Conservation (phyloP, 495 filamentous ascomycete species). For the Penicillium roqueforti region DNA sequence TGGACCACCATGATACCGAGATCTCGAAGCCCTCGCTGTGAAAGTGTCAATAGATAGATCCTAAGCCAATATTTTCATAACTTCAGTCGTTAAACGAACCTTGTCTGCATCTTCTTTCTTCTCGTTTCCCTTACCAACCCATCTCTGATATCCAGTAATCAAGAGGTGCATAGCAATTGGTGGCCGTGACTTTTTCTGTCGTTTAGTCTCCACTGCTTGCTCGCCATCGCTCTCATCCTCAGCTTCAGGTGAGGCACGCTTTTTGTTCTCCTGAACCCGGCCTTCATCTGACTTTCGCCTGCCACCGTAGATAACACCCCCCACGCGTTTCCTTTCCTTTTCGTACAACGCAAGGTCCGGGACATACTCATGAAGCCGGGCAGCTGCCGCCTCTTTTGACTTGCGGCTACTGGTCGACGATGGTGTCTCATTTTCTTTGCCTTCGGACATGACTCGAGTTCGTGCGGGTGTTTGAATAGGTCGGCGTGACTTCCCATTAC, state of each 20-base stretch:
- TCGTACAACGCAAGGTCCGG: slow-evolving; percentile 85
- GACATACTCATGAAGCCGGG: slow-evolving; percentile 68
- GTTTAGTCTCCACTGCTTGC: slow-evolving; percentile 52
- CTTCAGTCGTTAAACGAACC: slow-evolving; percentile 47
- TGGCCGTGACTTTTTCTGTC: slow-evolving; percentile 55
- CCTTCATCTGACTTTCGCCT: slow-evolving; percentile 51
- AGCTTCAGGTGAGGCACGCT: slow-evolving; percentile 37
- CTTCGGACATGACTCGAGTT: slow-evolving; percentile 41
- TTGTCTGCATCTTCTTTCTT: slow-evolving; percentile 73
- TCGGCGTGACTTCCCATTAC: slow-evolving; percentile 28
- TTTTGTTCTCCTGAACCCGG: slow-evolving; percentile 36
- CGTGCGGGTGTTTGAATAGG: slow-evolving; percentile 46
- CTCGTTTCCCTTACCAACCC: slow-evolving; percentile 60
- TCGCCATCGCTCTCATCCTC: slow-evolving; percentile 53
- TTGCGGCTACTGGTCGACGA: slow-evolving; percentile 73
- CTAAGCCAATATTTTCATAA: not conserved
- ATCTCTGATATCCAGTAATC: slow-evolving; percentile 74
- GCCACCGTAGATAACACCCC: slow-evolving; percentile 76
- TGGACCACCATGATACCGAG: slow-evolving; percentile 77
- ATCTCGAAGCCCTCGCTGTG: slow-evolving; percentile 72
- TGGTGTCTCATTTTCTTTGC: slow-evolving; percentile 86
- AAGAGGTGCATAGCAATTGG: slow-evolving; percentile 66
- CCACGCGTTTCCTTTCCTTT: slow-evolving; percentile 86
- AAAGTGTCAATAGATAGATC: slow-evolving; percentile 19
- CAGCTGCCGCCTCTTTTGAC: slow-evolving; percentile 78